Percentiles rank a stretch among this genome's conserved stretches.
These are phyloP conservation scores for Amylocystis lapponica DNA, from an alignment of 768 basidiomycete species.

Conservation along the genomic window DNA sequence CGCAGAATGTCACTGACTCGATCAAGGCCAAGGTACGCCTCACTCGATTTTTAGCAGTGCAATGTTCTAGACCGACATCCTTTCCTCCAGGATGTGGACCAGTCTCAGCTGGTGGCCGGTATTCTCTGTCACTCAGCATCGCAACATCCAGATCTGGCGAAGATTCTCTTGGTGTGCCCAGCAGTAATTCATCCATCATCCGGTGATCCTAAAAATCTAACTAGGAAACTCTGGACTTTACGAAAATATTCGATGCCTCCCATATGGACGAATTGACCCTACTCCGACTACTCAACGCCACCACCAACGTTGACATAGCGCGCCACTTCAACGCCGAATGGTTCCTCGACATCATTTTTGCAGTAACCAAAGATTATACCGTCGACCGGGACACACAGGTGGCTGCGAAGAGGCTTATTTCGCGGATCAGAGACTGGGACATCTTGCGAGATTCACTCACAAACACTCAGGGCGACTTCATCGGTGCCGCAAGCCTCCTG, in stretches of 20 bases:
- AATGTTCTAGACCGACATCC: too few relatives aligned
- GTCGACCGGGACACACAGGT: constrained; percentile 35
- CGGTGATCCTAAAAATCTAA: too few relatives aligned
- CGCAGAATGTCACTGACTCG: constrained; percentile 46
- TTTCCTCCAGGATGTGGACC: constrained; percentile 48
- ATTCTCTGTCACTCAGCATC: constrained; percentile 60
- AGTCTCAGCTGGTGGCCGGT: constrained; percentile 56
- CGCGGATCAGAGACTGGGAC: constrained; percentile 54
- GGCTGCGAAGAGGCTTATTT: constrained; percentile 42
- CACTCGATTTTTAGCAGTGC: too few relatives aligned
- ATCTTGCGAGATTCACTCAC: constrained; percentile 56
- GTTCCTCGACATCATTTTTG: constrained; percentile 38
- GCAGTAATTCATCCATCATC: not conserved
- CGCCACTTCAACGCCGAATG: constrained; percentile 37
- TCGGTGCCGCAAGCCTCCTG: constrained; percentile 42
- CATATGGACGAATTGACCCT: constrained; percentile 52
- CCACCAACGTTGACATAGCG: constrained; percentile 60
- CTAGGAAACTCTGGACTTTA: constrained; percentile 57
- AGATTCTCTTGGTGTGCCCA: constrained; percentile 41
- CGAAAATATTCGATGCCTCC: constrained; percentile 46
- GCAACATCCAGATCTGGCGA: constrained; percentile 47
- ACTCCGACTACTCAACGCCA: constrained; percentile 54
- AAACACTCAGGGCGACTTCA: constrained; percentile 47
- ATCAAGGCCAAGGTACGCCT: constrained; percentile 51
- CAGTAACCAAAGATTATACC: constrained; percentile 33